Conservation (phyloP, 441 rosid genomes). For the Gossypium schwendimanii region DNA sequence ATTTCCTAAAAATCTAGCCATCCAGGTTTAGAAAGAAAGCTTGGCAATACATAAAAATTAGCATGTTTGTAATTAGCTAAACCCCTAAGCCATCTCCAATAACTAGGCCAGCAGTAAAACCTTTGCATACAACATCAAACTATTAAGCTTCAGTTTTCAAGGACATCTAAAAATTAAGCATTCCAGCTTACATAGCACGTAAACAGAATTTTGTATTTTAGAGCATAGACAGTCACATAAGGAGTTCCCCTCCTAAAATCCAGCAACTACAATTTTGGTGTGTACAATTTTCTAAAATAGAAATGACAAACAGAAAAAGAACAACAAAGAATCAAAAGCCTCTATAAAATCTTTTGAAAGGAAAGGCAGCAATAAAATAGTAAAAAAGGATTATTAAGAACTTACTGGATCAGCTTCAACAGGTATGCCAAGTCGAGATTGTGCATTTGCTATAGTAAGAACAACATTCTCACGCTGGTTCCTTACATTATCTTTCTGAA, state of each 20-base stretch:
- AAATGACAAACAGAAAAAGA: background rate
- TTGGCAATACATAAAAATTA: background rate
- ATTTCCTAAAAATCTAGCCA: background rate
- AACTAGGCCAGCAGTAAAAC: background rate
- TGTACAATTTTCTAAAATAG: background rate
- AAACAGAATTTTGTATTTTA: background rate
- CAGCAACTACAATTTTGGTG: background rate
- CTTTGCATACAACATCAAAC: background rate
- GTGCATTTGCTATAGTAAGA: slow-evolving; percentile 86
- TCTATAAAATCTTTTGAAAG: background rate
- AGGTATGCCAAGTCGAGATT: slow-evolving; percentile 66
- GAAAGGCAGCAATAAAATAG: background rate
- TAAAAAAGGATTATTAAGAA: slow-evolving; percentile 22
- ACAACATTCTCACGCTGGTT: slow-evolving; percentile 95
- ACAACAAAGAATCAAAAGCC: background rate
- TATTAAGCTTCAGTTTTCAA: slow-evolving; percentile 2
- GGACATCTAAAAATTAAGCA: background rate
- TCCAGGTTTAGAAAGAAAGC: background rate
- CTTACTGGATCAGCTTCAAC: slow-evolving; percentile 74
- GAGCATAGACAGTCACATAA: background rate
- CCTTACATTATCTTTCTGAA: slow-evolving; percentile 84
- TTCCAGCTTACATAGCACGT: background rate
- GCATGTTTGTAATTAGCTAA: background rate
- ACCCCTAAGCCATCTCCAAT: background rate
- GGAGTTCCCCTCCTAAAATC: background rate